Base-by-base conservation (phyloP, 2,329 filamentous ascomycete species). In the Blastomyces percursus region DNA sequence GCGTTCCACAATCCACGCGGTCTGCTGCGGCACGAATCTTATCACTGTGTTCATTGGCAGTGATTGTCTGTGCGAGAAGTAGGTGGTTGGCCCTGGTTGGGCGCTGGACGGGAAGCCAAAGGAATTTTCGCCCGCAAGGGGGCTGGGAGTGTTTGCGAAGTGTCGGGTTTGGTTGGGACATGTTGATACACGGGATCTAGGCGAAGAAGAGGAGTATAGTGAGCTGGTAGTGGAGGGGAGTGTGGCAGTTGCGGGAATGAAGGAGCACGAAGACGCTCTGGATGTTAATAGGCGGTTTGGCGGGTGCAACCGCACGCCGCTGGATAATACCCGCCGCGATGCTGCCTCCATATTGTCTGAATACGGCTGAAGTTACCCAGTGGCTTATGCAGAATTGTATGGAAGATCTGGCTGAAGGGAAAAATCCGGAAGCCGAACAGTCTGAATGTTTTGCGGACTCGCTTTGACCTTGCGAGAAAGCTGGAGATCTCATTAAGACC, bases 1-100 rank as follows among this genome's bases (percentile, higher is more conserved):
- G 73, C 94, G 92, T 84, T 99, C 94, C 63, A 99, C 94, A 64
- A 99, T 93, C 94, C 94, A 99, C 75, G 94, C 94, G 70, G 93
- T 97, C 80, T 99, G 94, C 78, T 99, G 94, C n/a, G 94, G 94
- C 51, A 99, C 94, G 77, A 97, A 99, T 64, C 93, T 90, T 70
- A 99, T 81, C 66, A 99, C 81, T 3, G 94, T 99, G 78, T 99
- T 99, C 69, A 92, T 90, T 35, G 94, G 94, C 60, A 96, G 82
- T 27, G 81, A 76, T 54, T 79, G 78, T 55, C 81, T 77, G 73
- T 89, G 87, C 55, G 75, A 72, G 76, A 96, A 96, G 77, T 95
- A 95, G n/a, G 88, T 86, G 8, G 87, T 82, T 44, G 87, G 83
- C 12, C 32, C 46, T 21, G 21, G 24, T 3, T 80, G 70, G 61